A percentile compares a stretch with the other conserved stretches of the same genome.
These are phyloP conservation scores for Prunus campanulata DNA, from an alignment of 306 rosid genomes.

Conservation along the genomic window DNA sequence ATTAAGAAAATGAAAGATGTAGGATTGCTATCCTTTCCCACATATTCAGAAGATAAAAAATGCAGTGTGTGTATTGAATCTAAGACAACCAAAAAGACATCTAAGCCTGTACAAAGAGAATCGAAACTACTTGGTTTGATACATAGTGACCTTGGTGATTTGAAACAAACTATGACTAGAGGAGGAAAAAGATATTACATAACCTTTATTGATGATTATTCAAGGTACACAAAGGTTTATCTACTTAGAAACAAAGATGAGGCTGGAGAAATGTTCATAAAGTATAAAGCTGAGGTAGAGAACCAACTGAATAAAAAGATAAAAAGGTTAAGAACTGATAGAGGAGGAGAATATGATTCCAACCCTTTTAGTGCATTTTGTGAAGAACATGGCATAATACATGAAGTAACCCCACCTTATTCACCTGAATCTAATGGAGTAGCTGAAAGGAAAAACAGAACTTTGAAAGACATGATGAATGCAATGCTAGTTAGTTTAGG, in stretches of 20 bases:
- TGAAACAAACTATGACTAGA: background rate
- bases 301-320: conserved; percentile 9
- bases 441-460: conserved; percentile 10
- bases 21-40: background rate
- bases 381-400: conserved; percentile 2
- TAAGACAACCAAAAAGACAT: background rate
- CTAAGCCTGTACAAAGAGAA: background rate
- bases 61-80: background rate
- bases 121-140: background rate
- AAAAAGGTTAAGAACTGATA: background rate
- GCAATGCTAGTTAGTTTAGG: conserved; percentile 1
- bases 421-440: background rate
- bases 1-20: conserved; percentile 12
- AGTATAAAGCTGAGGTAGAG: conserved; percentile 1
- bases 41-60: background rate
- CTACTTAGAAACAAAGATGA: background rate
- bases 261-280: background rate
- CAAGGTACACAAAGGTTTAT: background rate
- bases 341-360: background rate
- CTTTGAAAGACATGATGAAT: background rate
- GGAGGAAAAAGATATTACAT: background rate
- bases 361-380: background rate
- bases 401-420: conserved; percentile 1
- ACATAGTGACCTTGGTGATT: conserved; percentile 1
- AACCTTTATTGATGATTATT: conserved; percentile 7